Base-by-base conservation (phyloP, 306 rosid genomes). In the Calophaca sinica region DNA sequence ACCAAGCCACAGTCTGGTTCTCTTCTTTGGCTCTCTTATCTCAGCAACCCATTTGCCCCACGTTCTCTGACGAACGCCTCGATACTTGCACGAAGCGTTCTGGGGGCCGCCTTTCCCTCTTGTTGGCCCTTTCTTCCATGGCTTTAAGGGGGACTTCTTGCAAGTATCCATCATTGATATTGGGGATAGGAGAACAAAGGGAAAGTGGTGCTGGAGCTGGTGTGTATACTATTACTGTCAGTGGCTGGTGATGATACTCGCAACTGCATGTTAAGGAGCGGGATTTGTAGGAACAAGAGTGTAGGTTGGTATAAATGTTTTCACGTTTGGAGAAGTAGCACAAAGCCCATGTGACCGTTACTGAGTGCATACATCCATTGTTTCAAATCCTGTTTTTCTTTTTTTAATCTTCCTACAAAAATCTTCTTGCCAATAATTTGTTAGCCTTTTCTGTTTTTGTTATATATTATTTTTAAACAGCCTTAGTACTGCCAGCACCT, bases 31-130 rank as follows among this genome's bases (percentile, higher is more conserved):
- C 84, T 94, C 99, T 75, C 97, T 87, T 61, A 94, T 94, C 76
- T 94, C 99, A 1, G 99, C 97, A 14, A 94, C 99, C 99, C 99
- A 94, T 82, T 94, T 94, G 3, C 97, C 99, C 99, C 99, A 94
- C 1, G 97, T 94, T 73, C 99, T 83, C 57, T 92, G 99, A 2
- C 99, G 80, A 53, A 94, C 99, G 1, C 99, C 99, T 5, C 99
- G 88, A 54, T 92, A 94, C 63, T 94, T 90, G 0, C 99, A 94
- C 0, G 91, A 81, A 29, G 97, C 97, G 5, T 94, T 94, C 74
- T 86, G 90, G 9, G 99, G 99, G 44, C 99, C 99, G 0, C 99
- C 99, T 85, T 94, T 94, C 52, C 99, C 99, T 53, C 97, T 76
- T 1, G 97, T 87, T 20, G 97, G 96, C 2, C 99, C 99, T 82